phyloP scores from a whole-genome alignment of 768 basidiomycete genomes.

The Termitomyces sp. region DNA sequence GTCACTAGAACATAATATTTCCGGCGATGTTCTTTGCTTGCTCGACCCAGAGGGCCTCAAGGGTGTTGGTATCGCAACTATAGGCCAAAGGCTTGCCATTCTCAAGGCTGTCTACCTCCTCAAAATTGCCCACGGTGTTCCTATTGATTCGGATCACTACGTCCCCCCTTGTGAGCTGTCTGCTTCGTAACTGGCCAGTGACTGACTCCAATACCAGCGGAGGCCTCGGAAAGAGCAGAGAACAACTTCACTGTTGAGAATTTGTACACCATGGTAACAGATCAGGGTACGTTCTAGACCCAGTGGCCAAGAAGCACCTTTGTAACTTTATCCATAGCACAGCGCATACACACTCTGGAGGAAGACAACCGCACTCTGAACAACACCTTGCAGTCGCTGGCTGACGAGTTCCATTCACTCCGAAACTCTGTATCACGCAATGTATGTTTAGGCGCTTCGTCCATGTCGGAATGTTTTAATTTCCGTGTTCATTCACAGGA shows the following conservation, averaged over 20 bases:
- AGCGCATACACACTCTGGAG: conserved; percentile 66
- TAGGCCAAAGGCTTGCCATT: conserved; percentile 89
- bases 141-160: conserved; percentile 80
- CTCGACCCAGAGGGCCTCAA: conserved; percentile 83
- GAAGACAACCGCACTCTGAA: conserved; percentile 73
- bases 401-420: conserved; percentile 58
- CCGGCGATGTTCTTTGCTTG: conserved; percentile 83
- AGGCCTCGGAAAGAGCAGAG: conserved; percentile 50
- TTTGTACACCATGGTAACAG: conserved; percentile 60
- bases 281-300: conserved; percentile 54
- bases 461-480: conserved; percentile 5
- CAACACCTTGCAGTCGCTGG: conserved; percentile 52
- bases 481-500: conserved; percentile 22
- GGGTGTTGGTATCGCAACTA: conserved; percentile 80
- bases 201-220: conserved; percentile 35
- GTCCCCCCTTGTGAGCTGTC: conserved; percentile 76
- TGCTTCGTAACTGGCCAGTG: neutral
- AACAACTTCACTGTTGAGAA: conserved; percentile 53
- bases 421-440: conserved; percentile 36
- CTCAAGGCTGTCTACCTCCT: conserved; percentile 89
- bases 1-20: conserved; percentile 78
- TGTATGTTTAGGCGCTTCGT: conserved; percentile 21
- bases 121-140: conserved; percentile 79
- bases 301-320: neutral
- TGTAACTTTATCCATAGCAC: conserved; percentile 36